Evolutionary conservation across 2,329 filamentous ascomycete species (phyloP).

Genomic region (Penicillium palitans): DNA sequence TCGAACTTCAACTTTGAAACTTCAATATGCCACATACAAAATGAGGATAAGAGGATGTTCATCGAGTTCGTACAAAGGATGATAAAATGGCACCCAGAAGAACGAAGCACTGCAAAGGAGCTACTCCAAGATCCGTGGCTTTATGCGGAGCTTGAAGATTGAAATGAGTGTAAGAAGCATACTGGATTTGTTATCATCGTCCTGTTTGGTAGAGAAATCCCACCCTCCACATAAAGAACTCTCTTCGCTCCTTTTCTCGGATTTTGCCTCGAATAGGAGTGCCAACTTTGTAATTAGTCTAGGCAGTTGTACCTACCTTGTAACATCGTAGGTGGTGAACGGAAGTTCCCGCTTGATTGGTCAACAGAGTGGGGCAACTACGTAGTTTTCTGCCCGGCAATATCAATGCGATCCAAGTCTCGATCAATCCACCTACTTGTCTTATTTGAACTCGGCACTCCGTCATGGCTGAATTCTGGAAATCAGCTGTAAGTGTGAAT

Average conservation of each 20-base stretch:
- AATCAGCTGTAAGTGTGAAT: slow-evolving; percentile 68
- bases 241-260: background rate
- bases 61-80: slow-evolving; percentile 32
- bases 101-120: slow-evolving; percentile 34
- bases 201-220: background rate
- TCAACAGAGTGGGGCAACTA: background rate
- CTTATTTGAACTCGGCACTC: background rate
- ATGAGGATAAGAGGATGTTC: slow-evolving; percentile 32
- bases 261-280: background rate
- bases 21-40: slow-evolving; percentile 19
- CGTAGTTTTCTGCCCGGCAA: background rate
- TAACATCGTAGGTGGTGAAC: background rate
- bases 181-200: background rate
- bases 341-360: background rate
- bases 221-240: no score
- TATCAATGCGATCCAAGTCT: background rate
- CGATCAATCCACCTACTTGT: background rate
- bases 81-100: slow-evolving; percentile 32
- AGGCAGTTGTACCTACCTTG: no score
- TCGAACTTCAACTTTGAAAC: slow-evolving; percentile 13
- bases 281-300: background rate
- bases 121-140: slow-evolving; percentile 37
- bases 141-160: background rate
- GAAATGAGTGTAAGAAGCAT: background rate
- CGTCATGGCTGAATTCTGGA: slow-evolving; percentile 95